These are phyloP conservation scores for Oxyria digyna DNA, from an alignment of 148 eudicot genomes.

Conservation along the genomic window DNA sequence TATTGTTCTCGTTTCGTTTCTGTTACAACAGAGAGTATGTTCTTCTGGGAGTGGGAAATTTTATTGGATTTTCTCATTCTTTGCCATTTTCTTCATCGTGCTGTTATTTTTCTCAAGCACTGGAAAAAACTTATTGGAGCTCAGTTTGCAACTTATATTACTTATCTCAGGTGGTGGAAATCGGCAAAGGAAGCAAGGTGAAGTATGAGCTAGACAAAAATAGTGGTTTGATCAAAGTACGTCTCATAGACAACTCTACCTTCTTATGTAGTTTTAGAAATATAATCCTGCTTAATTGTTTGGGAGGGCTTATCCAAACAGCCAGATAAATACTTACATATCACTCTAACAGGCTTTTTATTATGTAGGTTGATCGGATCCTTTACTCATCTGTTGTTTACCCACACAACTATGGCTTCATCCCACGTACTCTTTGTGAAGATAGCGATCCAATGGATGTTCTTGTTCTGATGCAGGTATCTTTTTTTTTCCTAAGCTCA, in stretches of 20 bases:
- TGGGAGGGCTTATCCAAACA: background rate
- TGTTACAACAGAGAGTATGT: no score
- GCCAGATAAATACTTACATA: background rate
- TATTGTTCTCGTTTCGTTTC: no score
- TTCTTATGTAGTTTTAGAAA: background rate
- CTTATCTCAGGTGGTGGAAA: constrained; percentile 66
- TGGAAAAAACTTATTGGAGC: background rate
- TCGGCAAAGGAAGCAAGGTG: constrained; percentile 89
- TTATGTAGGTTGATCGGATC: constrained; percentile 64
- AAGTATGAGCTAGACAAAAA: constrained; percentile 89
- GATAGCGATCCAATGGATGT: constrained; percentile 94
- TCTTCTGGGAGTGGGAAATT: no score
- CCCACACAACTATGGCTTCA: constrained; percentile 97
- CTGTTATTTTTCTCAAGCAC: background rate
- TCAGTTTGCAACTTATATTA: background rate
- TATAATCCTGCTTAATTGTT: background rate
- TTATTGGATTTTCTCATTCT: background rate
- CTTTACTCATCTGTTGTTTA: constrained; percentile 93
- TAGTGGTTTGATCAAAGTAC: constrained; percentile 74
- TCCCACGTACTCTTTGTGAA: constrained; percentile 89
- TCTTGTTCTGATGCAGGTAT: constrained; percentile 89
- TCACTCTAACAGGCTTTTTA: background rate
- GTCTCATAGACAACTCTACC: constrained; percentile 10
- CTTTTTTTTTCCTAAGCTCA: background rate
- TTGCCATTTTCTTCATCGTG: background rate